Conservation (phyloP, 768 basidiomycete genomes). For the Goffeauzyma gilvescens region DNA sequence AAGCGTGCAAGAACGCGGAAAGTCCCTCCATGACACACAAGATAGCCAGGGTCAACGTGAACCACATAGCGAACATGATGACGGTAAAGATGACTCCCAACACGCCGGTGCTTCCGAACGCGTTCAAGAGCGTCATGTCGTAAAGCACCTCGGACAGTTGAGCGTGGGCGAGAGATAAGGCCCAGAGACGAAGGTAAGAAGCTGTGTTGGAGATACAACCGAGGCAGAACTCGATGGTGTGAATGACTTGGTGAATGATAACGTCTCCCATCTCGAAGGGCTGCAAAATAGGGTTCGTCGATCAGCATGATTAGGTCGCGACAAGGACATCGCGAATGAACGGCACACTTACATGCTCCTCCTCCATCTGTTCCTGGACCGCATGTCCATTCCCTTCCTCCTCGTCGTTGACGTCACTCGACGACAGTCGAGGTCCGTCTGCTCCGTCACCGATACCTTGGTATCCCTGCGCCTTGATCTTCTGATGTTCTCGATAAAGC, state of each 20-base stretch:
- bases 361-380: constrained; percentile 52
- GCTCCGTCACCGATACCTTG: constrained; percentile 36
- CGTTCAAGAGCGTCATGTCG: constrained; percentile 53
- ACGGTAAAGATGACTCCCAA: constrained; percentile 41
- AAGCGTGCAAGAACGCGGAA: constrained; percentile 86
- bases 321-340: background rate
- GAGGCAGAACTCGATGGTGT: constrained; percentile 97
- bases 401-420: constrained; percentile 36
- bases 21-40: constrained; percentile 95
- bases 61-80: constrained; percentile 66
- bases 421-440: constrained; percentile 16
- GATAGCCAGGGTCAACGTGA: constrained; percentile 51
- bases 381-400: constrained; percentile 42
- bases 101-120: constrained; percentile 34
- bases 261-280: constrained; percentile 86
- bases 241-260: constrained; percentile 90
- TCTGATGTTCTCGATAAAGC: constrained; percentile 71
- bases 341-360: constrained; percentile 47
- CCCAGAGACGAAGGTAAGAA: constrained; percentile 58
- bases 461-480: constrained; percentile 68
- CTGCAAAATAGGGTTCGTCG: constrained; percentile 35
- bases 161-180: constrained; percentile 89
- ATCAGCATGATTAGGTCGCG: constrained; percentile 19
- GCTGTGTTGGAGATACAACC: constrained; percentile 93
- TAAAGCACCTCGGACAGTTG: constrained; percentile 59